These are phyloP conservation scores for Clarireedia sp. DNA, from an alignment of 2,329 filamentous ascomycete species.

Conservation along the genomic window DNA sequence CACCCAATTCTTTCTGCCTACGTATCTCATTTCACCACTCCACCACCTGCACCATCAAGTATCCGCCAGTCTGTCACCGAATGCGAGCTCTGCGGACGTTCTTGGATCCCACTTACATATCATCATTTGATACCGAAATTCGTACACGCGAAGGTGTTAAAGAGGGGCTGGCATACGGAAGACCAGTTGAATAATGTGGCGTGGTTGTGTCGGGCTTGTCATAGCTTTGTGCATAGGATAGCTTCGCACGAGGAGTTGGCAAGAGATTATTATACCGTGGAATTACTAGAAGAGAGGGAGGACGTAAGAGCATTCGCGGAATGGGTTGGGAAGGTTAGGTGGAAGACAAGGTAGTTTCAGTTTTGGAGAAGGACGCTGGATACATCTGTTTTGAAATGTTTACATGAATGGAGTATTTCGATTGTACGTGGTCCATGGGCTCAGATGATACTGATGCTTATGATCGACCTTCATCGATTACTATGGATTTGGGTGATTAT, in stretches of 20 bases:
- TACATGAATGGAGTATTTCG: too few species aligned
- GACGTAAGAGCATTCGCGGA: slow-evolving; percentile 63
- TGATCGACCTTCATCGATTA: too few species aligned
- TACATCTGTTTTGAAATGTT: too few species aligned
- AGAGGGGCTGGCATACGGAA: slow-evolving; percentile 70
- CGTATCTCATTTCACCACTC: slow-evolving; percentile 45
- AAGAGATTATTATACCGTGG: slow-evolving; percentile 63
- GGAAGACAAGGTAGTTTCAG: slow-evolving; percentile 43
- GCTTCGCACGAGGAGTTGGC: slow-evolving; percentile 72
- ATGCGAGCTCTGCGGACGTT: slow-evolving; percentile 71
- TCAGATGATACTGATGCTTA: too few species aligned
- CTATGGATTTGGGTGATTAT: too few species aligned
- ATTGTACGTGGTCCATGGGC: too few species aligned
- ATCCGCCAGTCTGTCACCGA: slow-evolving; percentile 44
- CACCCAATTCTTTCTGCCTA: slow-evolving; percentile 57
- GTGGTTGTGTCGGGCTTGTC: slow-evolving; percentile 79
- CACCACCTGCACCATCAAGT: slow-evolving; percentile 55
- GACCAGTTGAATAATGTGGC: slow-evolving; percentile 73
- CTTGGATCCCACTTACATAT: slow-evolving; percentile 71
- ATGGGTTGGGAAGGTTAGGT: slow-evolving; percentile 68
- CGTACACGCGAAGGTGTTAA: slow-evolving; percentile 68
- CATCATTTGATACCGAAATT: slow-evolving; percentile 79
- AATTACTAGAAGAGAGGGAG: slow-evolving; percentile 59
- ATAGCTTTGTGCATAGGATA: slow-evolving; percentile 72
- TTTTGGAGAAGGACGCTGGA: too few species aligned